A percentile compares a stretch with the other conserved stretches of the same genome.
These are phyloP conservation scores for Taphrina wiesneri DNA, from an alignment of 1,139 yeast genomes.

Conservation along the genomic window DNA sequence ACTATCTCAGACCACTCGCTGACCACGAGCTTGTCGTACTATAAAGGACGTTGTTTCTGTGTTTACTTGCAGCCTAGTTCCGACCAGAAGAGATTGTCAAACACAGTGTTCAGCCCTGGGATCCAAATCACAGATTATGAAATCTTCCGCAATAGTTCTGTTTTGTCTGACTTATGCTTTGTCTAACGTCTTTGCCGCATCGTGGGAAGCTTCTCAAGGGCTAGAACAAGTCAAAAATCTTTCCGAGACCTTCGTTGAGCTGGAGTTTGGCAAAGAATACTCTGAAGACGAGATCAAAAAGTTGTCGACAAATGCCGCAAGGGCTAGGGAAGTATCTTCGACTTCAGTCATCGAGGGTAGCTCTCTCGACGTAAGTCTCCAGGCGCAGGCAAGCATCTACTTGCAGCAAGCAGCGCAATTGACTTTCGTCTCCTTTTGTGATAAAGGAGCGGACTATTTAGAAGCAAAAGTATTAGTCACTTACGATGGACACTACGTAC, in stretches of 20 bases:
- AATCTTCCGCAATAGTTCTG: neutral
- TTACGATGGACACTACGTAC: neutral
- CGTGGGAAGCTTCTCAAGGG: neutral
- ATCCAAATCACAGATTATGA: neutral
- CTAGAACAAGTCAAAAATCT: neutral
- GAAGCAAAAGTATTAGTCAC: neutral
- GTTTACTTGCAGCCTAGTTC: no score
- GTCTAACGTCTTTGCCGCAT: neutral
- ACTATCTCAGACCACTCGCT: no score
- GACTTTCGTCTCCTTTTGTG: neutral
- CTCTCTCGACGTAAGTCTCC: neutral
- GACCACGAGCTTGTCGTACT: no score
- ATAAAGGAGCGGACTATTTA: neutral
- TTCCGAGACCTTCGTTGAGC: neutral
- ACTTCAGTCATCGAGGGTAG: neutral
- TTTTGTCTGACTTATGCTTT: neutral
- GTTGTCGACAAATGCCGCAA: no score
- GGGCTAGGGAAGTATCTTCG: no score
- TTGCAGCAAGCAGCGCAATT: neutral
- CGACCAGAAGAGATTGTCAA: no score
- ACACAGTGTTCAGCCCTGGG: no score
- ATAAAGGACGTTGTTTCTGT: no score
- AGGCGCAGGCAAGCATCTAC: neutral
- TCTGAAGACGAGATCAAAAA: neutral
- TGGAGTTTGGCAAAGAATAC: neutral